Percentiles rank a stretch among this genome's conserved stretches.
These are phyloP conservation scores for Quercus tomentella DNA, from an alignment of 331 rosid genomes.

Conservation along the genomic window DNA sequence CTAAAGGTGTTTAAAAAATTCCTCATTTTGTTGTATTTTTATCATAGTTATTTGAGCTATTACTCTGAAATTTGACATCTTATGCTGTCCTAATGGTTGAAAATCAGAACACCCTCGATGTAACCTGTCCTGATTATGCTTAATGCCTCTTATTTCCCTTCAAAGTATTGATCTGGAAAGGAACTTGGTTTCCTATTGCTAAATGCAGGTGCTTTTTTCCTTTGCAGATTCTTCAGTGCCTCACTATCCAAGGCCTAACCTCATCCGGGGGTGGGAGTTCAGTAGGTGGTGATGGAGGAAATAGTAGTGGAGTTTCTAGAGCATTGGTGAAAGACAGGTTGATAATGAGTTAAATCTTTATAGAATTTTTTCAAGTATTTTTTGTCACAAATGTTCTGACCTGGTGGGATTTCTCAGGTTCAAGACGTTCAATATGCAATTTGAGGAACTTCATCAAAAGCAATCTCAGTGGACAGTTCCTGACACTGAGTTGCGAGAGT, in stretches of 20 bases:
- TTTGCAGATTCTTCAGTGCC: conserved; percentile 84
- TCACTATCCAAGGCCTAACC: conserved; percentile 80
- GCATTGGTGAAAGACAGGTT: conserved; percentile 89
- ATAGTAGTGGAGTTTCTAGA: conserved; percentile 92
- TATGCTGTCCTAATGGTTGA: neutral
- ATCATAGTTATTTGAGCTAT: neutral
- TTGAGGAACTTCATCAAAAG: conserved; percentile 91
- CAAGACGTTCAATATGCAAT: conserved; percentile 71
- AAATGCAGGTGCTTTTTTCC: conserved; percentile 22
- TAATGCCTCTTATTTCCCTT: neutral
- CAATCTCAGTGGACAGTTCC: conserved; percentile 99
- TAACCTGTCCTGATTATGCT: neutral
- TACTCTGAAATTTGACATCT: neutral
- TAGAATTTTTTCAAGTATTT: conserved; percentile 3
- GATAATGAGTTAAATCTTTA: neutral
- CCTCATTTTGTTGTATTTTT: neutral
- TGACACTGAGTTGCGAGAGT: conserved; percentile 60
- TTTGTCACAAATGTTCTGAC: conserved; percentile 7
- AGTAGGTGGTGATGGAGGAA: conserved; percentile 72
- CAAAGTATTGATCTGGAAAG: neutral
- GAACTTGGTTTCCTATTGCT: conserved; percentile 10
- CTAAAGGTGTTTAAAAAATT: neutral
- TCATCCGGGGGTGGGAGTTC: conserved; percentile 82
- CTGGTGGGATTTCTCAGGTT: conserved; percentile 49
- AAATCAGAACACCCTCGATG: neutral